Evolutionary conservation across 345 rosid species (phyloP).

Genomic region (Camelina laxa): DNA sequence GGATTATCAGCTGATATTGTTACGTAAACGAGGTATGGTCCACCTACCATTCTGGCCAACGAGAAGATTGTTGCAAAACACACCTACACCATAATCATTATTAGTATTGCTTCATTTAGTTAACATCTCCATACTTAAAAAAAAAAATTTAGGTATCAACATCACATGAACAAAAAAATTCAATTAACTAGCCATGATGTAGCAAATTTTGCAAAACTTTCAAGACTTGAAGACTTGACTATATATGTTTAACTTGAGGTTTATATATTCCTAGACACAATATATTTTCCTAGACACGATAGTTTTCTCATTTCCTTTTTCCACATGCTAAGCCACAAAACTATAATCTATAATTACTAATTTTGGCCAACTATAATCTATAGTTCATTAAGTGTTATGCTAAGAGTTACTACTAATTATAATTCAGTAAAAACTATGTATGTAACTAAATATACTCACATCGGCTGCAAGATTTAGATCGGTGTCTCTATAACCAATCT

Average conservation of each 20-base stretch:
- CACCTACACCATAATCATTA: slow-evolving; percentile 23
- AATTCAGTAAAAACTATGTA: not conserved
- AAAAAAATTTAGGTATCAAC: too few species aligned
- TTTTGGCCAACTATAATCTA: too few species aligned
- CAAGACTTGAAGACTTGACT: slow-evolving; percentile 1
- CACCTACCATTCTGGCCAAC: slow-evolving; percentile 46
- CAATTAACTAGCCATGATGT: not conserved
- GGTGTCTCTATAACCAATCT: slow-evolving; percentile 74
- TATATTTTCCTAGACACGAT: not conserved
- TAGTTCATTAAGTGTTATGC: not conserved
- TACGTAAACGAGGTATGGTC: slow-evolving; percentile 45
- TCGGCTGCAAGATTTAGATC: slow-evolving; percentile 77
- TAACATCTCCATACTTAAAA: not conserved
- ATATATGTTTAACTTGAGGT: too few species aligned
- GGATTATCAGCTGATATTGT: slow-evolving; percentile 42
- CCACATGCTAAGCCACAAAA: not conserved
- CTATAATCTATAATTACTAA: not conserved
- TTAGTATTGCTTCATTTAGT: not conserved
- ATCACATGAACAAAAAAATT: not conserved
- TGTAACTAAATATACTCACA: slow-evolving; percentile 46
- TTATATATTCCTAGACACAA: not conserved
- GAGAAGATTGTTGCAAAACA: slow-evolving; percentile 48
- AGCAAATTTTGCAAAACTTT: not conserved
- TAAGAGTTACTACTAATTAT: not conserved
- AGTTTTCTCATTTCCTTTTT: not conserved